Base-by-base conservation (phyloP, 2,329 filamentous ascomycete genomes). In the Thelonectria blattea region DNA sequence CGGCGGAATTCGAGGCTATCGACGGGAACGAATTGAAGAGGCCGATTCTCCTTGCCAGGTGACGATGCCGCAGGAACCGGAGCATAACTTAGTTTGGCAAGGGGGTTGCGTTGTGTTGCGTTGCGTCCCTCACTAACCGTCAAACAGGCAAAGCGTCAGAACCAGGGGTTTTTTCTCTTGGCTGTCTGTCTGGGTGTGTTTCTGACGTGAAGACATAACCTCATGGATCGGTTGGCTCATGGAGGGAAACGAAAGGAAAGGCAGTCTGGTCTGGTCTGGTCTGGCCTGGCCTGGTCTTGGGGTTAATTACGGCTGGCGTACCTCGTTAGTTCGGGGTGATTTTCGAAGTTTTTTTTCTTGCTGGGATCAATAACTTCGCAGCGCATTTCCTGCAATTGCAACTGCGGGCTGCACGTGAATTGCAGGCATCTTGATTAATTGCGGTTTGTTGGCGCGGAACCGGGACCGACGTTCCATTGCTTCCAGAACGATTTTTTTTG, bases 91-190 rank as follows among this genome's bases (percentile, higher is more conserved):
- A n/a, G n/a, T n/a, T 37, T 39, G 27, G 15, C 47, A 22, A 12
- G 39, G 24, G 20, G 14, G 14, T 24, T 6, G 22, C 22, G 22
- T 24, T 9, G 50, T n/a, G n/a, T n/a, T n/a, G n/a, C n/a, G n/a
- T n/a, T n/a, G 27, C 5, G 8, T 46, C 41, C 34, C 52, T 47
- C 42, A 47, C 52, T 47, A 54, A 46, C 42, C 39, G 43, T 17
- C 5, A 54, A 47, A 47, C 52, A 3, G 52, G 42, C 51, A 24
- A 46, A 41, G 51, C 45, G 51, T 14, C 27, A 17, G 20, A 27
- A 30, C 27, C n/a, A 30, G 10, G 34, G 34, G 34, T 15, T 37
- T 15, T 37, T 14, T 9, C 32, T 34, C 12, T 34, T 10, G 6
- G 5, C 12, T 14, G 5, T 14, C 5, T n/a, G n/a, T n/a, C n/a